Percentiles rank a stretch among this genome's conserved stretches.
Evolutionary conservation across 2,329 filamentous ascomycete genomes (phyloP).

Genomic region (Colletotrichum gloeosporioides): DNA sequence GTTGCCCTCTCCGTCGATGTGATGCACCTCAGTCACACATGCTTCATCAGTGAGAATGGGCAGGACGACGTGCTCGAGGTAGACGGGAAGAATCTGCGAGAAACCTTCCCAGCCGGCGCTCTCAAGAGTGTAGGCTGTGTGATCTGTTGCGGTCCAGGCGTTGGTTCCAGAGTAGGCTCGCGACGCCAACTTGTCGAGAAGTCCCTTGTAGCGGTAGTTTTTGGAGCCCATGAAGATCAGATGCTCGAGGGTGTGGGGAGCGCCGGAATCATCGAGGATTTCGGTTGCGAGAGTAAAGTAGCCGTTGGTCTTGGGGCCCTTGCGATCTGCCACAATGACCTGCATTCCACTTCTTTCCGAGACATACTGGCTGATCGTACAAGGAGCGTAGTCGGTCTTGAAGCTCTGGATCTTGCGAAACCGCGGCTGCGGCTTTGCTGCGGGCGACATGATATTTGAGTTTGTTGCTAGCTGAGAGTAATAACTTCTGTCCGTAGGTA

Average conservation of each 20-base stretch:
- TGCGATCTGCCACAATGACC: slow-evolving; percentile 87
- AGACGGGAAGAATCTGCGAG: slow-evolving; percentile 90
- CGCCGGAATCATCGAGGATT: slow-evolving; percentile 95
- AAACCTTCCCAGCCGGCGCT: slow-evolving; percentile 98
- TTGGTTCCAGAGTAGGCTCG: slow-evolving; percentile 94
- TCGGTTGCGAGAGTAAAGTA: slow-evolving; percentile 97
- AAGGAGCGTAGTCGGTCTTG: slow-evolving; percentile 87
- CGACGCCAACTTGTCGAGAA: slow-evolving; percentile 92
- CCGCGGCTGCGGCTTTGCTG: slow-evolving; percentile 52
- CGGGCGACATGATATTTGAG: slow-evolving; percentile 57
- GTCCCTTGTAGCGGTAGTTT: slow-evolving; percentile 91
- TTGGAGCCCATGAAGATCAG: slow-evolving; percentile 90
- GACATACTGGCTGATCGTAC: slow-evolving; percentile 92
- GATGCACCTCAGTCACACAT: slow-evolving; percentile 95
- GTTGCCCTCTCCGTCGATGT: slow-evolving; percentile 90
- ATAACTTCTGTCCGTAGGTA: background rate
- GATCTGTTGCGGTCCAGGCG: slow-evolving; percentile 95
- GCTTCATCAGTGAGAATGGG: slow-evolving; percentile 92
- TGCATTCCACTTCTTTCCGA: slow-evolving; percentile 94
- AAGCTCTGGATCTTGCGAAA: slow-evolving; percentile 90
- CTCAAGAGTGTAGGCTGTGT: slow-evolving; percentile 94
- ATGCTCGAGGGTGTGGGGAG: slow-evolving; percentile 86
- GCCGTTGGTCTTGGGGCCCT: slow-evolving; percentile 93
- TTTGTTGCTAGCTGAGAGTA: background rate
- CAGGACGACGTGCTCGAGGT: slow-evolving; percentile 91